Conservation (phyloP, 495 filamentous ascomycete species). For the Xanthoparmelia taractica region DNA sequence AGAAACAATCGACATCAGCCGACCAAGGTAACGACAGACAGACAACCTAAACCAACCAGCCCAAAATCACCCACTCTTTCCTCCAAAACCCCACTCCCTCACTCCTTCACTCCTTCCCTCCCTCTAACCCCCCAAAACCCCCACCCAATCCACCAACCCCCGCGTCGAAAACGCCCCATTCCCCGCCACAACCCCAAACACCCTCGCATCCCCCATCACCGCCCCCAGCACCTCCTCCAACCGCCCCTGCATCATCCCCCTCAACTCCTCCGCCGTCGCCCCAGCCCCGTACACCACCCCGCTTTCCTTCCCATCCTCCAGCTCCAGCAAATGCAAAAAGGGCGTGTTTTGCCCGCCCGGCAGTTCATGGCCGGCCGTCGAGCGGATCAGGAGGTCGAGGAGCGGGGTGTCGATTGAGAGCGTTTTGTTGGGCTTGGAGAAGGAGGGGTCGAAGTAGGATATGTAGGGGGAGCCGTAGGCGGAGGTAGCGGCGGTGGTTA, state of each 20-base stretch:
- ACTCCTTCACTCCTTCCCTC: no score
- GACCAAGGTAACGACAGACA: no score
- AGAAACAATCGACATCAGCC: no score
- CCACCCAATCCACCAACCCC: background rate
- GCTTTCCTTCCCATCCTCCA: fast-evolving
- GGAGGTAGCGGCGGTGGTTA: background rate
- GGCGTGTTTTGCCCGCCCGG: background rate
- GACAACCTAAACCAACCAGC: no score
- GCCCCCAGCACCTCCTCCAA: background rate
- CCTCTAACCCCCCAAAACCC: background rate
- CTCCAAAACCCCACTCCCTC: no score
- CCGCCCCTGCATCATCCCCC: background rate
- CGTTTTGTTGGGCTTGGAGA: background rate
- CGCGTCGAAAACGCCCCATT: background rate
- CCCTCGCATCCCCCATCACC: background rate
- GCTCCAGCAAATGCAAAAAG: background rate
- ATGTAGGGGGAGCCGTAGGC: background rate
- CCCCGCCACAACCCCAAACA: background rate
- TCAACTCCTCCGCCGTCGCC: background rate
- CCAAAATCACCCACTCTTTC: no score
- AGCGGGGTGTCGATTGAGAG: background rate
- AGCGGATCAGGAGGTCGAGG: background rate
- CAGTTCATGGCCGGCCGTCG: background rate
- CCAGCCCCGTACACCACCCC: background rate
- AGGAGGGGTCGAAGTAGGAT: background rate